Evolutionary conservation across 805 yeast genomes (phyloP), one percentile per base, ranked within the genome.

Genomic region (Kodamaea kaohsiungensis): DNA sequence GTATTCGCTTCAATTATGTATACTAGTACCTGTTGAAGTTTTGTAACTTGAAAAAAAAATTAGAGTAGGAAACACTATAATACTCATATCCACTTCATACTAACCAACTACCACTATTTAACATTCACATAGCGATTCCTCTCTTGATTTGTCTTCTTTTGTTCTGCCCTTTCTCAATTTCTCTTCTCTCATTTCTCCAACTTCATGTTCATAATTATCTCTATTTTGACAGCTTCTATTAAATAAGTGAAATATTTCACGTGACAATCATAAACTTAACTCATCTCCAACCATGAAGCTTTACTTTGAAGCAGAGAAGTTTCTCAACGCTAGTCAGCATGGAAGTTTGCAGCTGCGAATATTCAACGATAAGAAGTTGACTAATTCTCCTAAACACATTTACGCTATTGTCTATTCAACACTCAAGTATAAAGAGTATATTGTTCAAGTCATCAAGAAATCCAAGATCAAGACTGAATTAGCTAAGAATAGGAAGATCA

Each of bases 341-440:
- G 76, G 76, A 4, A 65, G 71, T 30, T 58, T 76, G 17, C 76
- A 76, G 57, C 65, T 68, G 43, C 67, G 78, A 13, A 72, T 76
- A 38, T 76, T 76, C 64, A 66, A 64, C 53, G 73, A 73, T 49
- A 62, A 62, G 52, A 59, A 56, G 40, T 57, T 72, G 22, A 57
- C 65, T 22, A 71, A 67, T 57, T 83, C 91, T 55, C 96, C 98
- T 1, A 89, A 88, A 63, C 97, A 93, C 65, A 72, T 92, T 1
- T 91, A 78, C 74, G 99, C 98, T 0, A 72, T 93, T 25, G 91
- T 91, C 19, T 77, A 85, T 33, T 88, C 96, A 3, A 84, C 97
- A 1, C 72, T 91, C 64, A 85, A 82, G 65, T 89, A 86, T 68
- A 84, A 84, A 61, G 85, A 84, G 12, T 84, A 82, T 59, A 76